Base-by-base conservation (phyloP, 331 rosid genomes). In the Rhamnella rubrinervis region DNA sequence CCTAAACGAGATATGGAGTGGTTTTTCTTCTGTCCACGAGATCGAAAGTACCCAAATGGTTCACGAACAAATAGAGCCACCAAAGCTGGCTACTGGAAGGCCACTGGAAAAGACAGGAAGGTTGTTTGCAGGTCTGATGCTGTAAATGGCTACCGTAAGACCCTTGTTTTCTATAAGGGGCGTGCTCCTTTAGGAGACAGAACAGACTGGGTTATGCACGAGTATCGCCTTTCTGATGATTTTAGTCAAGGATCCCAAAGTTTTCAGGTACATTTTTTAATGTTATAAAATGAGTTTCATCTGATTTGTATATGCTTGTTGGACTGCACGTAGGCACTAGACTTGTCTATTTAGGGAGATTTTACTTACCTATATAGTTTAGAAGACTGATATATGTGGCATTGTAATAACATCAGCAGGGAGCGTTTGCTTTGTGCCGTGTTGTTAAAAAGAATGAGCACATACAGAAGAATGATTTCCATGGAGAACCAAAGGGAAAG, bases 41-140 rank as follows among this genome's bases (percentile, higher is more conserved):
- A 92, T 80, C 76, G 86, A 47, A 92, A 92, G 83, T 92, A 89
- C 61, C 96, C 96, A 18, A 92, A 92, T 75, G 98, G 96, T 55
- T 92, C 96, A 6, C 63, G 98, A 77, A 92, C 98, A 25, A 92
- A 92, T 68, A 77, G 98, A 85, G 98, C 98, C 20, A 92, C 98
- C 51, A 92, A 88, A 80, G 88, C 88, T 57, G 98, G 98, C 57
- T 92, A 92, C 76, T 92, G 98, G 98, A 92, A 92, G 82, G 98
- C 98, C 80, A 92, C 98, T 4, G 98, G 98, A 65, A 92, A 92
- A 78, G 98, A 92, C 76, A 79, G 87, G 66, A 92, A 86, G 81
- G 75, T 92, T 64, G 84, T 72, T 25, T 89, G 93, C 26, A 82
- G 83, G 40, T 75, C 85, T 21, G 67, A 74, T 50, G 58, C 77